These are phyloP conservation scores for Umbelopsis sp. DNA, from an alignment of 192 early-diverging fungal species.

Conservation along the genomic window DNA sequence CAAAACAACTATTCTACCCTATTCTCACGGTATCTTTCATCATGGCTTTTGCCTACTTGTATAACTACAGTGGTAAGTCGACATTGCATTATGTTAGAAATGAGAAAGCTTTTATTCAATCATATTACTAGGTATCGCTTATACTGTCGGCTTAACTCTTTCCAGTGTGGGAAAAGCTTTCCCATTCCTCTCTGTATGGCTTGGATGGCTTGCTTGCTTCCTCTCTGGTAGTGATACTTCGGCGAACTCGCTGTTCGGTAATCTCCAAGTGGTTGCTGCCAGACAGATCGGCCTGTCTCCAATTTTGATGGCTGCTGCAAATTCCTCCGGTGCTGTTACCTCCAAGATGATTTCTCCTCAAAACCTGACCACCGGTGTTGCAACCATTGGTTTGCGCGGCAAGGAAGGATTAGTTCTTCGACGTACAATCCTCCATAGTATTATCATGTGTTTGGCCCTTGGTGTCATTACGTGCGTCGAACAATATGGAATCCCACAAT, in stretches of 20 bases:
- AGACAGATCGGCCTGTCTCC: conserved; percentile 36
- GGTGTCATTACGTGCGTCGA: conserved; percentile 34
- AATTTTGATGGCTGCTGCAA: conserved; percentile 42
- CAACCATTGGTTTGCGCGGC: conserved; percentile 39
- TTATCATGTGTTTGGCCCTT: conserved; percentile 31
- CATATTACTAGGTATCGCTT: conserved; percentile 26
- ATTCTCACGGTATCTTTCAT: conserved; percentile 40
- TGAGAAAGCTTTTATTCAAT: background rate
- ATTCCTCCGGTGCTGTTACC: conserved; percentile 34
- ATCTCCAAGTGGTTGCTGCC: conserved; percentile 44
- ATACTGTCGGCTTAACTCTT: conserved; percentile 36
- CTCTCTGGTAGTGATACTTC: conserved; percentile 42
- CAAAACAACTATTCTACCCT: conserved; percentile 27
- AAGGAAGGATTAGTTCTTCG: conserved; percentile 37
- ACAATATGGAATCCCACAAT: conserved; percentile 23
- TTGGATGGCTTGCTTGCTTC: conserved; percentile 44
- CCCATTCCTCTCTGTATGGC: conserved; percentile 42
- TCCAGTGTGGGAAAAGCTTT: conserved; percentile 40
- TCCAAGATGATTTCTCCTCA: conserved; percentile 45
- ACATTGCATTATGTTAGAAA: no score
- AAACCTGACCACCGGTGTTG: conserved; percentile 42
- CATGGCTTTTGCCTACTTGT: conserved; percentile 41
- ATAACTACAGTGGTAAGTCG: conserved; percentile 37
- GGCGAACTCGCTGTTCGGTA: conserved; percentile 42
- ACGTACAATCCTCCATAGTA: conserved; percentile 36